Conservation (phyloP, 2,329 filamentous ascomycete genomes). For the Diaporthe sp. region DNA sequence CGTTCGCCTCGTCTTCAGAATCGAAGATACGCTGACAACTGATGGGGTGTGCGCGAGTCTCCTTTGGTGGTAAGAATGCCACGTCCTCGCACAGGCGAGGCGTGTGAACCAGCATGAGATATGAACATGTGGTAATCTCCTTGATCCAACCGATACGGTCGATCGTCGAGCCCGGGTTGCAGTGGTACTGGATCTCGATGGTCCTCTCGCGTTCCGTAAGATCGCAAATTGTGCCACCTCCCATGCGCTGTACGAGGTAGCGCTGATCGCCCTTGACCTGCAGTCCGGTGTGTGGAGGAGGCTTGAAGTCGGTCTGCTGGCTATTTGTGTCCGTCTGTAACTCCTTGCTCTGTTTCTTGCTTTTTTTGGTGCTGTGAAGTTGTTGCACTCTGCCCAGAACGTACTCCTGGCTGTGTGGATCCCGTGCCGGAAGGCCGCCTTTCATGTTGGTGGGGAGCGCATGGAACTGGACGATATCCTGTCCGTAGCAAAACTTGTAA, state of each 20-base stretch:
- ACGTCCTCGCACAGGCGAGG: slow-evolving; percentile 89
- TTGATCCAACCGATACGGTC: slow-evolving; percentile 94
- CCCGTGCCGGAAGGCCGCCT: slow-evolving; percentile 81
- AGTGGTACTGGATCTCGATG: slow-evolving; percentile 86
- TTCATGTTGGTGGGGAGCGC: slow-evolving; percentile 77
- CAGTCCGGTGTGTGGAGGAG: slow-evolving; percentile 71
- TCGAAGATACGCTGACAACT: slow-evolving; percentile 79
- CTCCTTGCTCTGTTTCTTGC: slow-evolving; percentile 46
- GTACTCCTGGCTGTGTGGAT: slow-evolving; percentile 82
- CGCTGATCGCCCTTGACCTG: slow-evolving; percentile 87
- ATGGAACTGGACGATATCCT: slow-evolving; percentile 91
- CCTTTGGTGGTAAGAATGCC: slow-evolving; percentile 85
- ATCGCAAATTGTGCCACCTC: slow-evolving; percentile 86
- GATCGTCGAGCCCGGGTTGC: slow-evolving; percentile 78
- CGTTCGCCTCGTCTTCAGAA: slow-evolving; percentile 61
- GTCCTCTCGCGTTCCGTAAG: slow-evolving; percentile 84
- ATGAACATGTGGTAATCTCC: slow-evolving; percentile 90
- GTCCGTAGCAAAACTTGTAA: slow-evolving; percentile 93
- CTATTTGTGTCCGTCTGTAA: slow-evolving; percentile 48
- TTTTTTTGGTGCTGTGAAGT: slow-evolving; percentile 46
- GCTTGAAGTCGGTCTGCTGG: slow-evolving; percentile 40
- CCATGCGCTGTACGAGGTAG: slow-evolving; percentile 87
- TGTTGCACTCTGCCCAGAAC: slow-evolving; percentile 73
- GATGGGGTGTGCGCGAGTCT: slow-evolving; percentile 82
- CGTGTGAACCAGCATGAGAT: slow-evolving; percentile 93